A percentile compares a stretch with the other conserved stretches of the same genome.
phyloP scores from a whole-genome alignment of 2,329 filamentous ascomycete species.

The Apiospora hydei region DNA sequence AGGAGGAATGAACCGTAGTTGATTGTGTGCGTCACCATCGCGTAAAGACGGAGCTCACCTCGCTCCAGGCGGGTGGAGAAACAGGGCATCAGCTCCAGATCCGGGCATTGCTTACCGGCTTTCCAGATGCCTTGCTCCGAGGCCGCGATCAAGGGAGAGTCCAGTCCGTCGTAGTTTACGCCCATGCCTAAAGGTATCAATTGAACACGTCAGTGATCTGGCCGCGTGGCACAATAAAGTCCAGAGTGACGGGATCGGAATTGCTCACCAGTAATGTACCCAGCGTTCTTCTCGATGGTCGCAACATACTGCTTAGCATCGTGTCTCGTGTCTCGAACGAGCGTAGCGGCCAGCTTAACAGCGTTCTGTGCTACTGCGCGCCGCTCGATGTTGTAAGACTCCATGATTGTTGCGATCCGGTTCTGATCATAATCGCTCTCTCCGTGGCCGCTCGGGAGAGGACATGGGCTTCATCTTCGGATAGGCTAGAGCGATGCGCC shows the following conservation, averaged over 20 bases:
- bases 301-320: constrained; percentile 55
- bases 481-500: constrained; percentile 52
- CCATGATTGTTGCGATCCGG: constrained; percentile 36
- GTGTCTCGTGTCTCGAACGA: constrained; percentile 53
- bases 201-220: neutral
- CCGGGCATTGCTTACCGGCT: constrained; percentile 48
- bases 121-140: constrained; percentile 46
- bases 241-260: neutral
- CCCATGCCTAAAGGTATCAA: constrained; percentile 45
- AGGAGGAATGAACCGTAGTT: constrained; percentile 44
- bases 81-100: constrained; percentile 39
- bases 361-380: constrained; percentile 52
- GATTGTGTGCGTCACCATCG: constrained; percentile 33
- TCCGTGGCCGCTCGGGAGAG: constrained; percentile 25
- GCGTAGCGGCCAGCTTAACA: constrained; percentile 54
- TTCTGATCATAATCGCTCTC: too few relatives aligned
- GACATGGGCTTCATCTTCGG: constrained; percentile 35
- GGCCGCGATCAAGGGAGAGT: constrained; percentile 44
- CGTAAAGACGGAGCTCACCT: constrained; percentile 41
- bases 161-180: constrained; percentile 46
- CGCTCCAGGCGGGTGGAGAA: neutral
- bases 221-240: neutral
- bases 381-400: constrained; percentile 55
- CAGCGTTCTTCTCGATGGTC: constrained; percentile 55
- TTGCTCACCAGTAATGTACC: constrained; percentile 53